Evolutionary conservation across 352 stramenopile genomes (phyloP), one percentile per base, ranked within the genome.

Genomic region (Aphanomyces stellatus): DNA sequence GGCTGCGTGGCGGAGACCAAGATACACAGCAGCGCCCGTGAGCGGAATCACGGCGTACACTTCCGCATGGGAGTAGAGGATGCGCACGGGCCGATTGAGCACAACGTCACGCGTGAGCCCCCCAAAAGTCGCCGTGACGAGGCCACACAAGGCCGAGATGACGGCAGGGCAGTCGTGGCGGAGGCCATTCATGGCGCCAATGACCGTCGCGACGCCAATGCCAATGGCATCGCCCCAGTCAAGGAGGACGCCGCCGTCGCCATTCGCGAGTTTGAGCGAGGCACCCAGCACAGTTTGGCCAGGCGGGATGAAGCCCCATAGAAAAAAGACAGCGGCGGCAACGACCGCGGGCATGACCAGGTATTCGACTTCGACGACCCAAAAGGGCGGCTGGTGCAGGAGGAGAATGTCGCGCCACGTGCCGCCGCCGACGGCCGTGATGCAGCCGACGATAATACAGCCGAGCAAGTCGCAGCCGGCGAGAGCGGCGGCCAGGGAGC

Each of bases 351-450:
- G 72, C 15, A 80, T 66, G 53, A 72, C 70, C 33, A 80, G 48
- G 60, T 80, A 80, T 65, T 80, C 74, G 27, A 59, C 64, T 59
- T 80, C 74, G n/a, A 74, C 49, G 53, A 80, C 72, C 74, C 74
- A 80, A 53, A 79, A 80, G 4, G 76, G 73, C 8, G 72, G 73
- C 49, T 60, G 73, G 70, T 79, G 72, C 22, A 77, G 69, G 2
- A 80, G 51, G 28, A 80, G 53, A 28, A 74, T 34, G 56, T 80
- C 74, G 27, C 74, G 72, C 13, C 79, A 53, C 4, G 74, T 80
- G 11, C 74, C 74, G 19, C 73, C 74, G 6, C 73, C 74, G 19
- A 76, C 51, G n/a, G 74, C 73, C 7, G 74, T 79, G 55, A 79
- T 76, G 28, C 70, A 77, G 31, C 72, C 74, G n/a, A 80, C 48